Percentiles rank a stretch among this genome's conserved stretches.
Conservation (phyloP, 306 rosid species). For the Malus orientalis region DNA sequence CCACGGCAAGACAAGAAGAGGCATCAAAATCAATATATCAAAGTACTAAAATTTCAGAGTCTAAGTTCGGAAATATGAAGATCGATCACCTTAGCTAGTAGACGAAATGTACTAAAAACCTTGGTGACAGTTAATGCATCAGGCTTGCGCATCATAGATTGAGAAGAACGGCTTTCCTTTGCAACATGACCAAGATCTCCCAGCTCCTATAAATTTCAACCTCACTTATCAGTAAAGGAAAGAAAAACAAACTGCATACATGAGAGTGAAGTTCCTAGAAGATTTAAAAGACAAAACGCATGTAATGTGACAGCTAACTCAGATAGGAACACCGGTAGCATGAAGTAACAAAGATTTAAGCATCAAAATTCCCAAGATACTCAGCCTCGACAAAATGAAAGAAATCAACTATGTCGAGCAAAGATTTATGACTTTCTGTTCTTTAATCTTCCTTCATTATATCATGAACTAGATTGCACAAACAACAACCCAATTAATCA, state of each 20-base stretch:
- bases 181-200: slow-evolving; percentile 94
- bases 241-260: background rate
- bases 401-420: background rate
- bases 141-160: slow-evolving; percentile 76
- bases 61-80: background rate
- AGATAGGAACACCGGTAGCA: background rate
- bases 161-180: slow-evolving; percentile 68
- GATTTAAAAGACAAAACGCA: background rate
- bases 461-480: background rate
- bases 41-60: background rate
- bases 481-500: background rate
- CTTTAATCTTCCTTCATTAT: background rate
- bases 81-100: slow-evolving; percentile 66
- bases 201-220: slow-evolving; percentile 36
- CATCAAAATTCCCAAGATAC: background rate
- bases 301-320: background rate
- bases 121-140: slow-evolving; percentile 63
- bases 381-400: background rate
- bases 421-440: background rate
- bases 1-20: background rate
- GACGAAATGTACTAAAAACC: slow-evolving; percentile 68
- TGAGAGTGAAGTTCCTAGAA: background rate
- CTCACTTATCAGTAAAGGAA: background rate
- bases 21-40: background rate
- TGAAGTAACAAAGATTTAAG: background rate